Base-by-base conservation (phyloP, 2,329 filamentous ascomycete genomes). In the Fusarium robinianum region DNA sequence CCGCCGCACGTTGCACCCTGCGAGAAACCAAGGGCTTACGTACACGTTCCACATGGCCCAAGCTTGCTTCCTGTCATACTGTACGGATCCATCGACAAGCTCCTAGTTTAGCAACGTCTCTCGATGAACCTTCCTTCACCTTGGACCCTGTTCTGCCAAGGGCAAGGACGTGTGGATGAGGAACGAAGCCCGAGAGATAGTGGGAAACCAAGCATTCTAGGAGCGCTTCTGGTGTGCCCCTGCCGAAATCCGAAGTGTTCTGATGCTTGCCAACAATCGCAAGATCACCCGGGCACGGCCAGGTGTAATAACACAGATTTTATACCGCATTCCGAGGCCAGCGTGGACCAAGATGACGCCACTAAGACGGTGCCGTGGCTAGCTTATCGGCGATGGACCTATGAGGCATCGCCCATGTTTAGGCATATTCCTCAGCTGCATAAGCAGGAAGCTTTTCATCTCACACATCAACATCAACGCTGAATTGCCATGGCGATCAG, bases 21-120 rank as follows among this genome's bases (percentile, higher is more conserved):
- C 34, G 34, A 24, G 22, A 46, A 41, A 31, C 37, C 24, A 38
- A 35, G 34, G 44, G 55, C 57, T 61, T 60, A 61, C 57, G 57
- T 61, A 60, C 46, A 31, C 49, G 53, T 51, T 43, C 55, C 57
- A 57, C 50, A 47, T 57, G 52, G 46, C 32, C 49, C 49, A 42
- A 36, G 49, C 44, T 37, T 51, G 6, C 19, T 24, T 36, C 14
- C 15, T 14, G 16, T 21, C 14, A n/a, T 44, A 40, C 35, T 43
- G 39, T 26, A 31, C 32, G 37, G 46, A 30, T 47, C 46, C 38
- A 45, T 45, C 33, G 26, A 42, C 33, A 27, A 15, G 22, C n/a
- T 48, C 30, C 45, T 46, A 23, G 36, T 30, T 18, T 24, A 36
- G 27, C 21, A 53, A 27, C 42, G 40, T 34, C 44, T 50, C 39